A percentile compares a stretch with the other conserved stretches of the same genome.
Conservation (phyloP, 2,329 filamentous ascomycete genomes). For the Botryotinia calthae region DNA sequence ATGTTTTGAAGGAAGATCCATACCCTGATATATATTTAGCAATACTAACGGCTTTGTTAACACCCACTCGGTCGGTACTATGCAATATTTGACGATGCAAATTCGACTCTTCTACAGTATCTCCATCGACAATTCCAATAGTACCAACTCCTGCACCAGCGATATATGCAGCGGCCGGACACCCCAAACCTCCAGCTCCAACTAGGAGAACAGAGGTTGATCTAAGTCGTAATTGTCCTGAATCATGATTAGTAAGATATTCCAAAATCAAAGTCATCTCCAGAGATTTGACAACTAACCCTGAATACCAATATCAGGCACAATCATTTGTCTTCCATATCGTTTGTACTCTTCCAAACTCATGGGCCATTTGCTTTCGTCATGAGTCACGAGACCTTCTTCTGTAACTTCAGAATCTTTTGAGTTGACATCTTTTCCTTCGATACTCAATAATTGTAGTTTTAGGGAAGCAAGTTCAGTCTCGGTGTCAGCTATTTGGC, state of each 20-base stretch:
- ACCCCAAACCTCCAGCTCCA: conserved; percentile 86
- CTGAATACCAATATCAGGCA: conserved; percentile 74
- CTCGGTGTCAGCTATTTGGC: conserved; percentile 50
- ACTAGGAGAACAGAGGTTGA: conserved; percentile 73
- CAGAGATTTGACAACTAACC: conserved; percentile 46
- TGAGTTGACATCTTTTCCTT: conserved; percentile 14
- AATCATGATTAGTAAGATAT: neutral
- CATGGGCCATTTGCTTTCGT: conserved; percentile 62
- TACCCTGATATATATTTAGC: conserved; percentile 57
- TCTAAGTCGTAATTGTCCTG: conserved; percentile 74
- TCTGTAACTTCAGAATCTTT: neutral
- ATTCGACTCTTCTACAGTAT: conserved; percentile 85
- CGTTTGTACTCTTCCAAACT: conserved; percentile 72
- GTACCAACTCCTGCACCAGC: conserved; percentile 84
- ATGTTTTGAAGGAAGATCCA: conserved; percentile 26
- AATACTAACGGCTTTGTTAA: conserved; percentile 78
- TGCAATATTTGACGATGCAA: conserved; percentile 91
- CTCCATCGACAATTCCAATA: conserved; percentile 82
- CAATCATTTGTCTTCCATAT: conserved; percentile 88
- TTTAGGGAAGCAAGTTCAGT: conserved; percentile 48
- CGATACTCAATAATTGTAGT: conserved; percentile 43
- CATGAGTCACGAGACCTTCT: conserved; percentile 24
- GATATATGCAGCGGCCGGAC: conserved; percentile 88
- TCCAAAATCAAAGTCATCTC: neutral
- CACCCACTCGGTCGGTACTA: conserved; percentile 65